Conservation (phyloP, 495 filamentous ascomycete genomes). For the Pseudotulostoma volvatum region DNA sequence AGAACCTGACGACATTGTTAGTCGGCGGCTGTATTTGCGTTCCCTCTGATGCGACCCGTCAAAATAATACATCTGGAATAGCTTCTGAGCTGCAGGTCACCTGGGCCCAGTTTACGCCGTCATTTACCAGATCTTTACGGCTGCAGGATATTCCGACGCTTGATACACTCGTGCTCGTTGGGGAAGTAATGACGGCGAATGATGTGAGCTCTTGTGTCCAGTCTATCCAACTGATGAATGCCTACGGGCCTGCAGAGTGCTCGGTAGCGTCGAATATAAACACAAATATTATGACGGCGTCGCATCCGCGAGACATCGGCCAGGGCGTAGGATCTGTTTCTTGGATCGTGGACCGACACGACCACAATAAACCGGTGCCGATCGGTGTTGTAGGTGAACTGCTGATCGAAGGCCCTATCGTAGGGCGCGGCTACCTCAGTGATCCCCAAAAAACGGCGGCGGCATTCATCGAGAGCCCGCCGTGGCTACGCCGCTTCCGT, state of each 20-base stretch:
- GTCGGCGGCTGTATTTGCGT: not conserved
- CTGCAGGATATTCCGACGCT: slow-evolving; percentile 7
- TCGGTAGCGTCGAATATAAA: not conserved
- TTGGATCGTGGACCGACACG: slow-evolving; percentile 31
- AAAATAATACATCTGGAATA: not conserved
- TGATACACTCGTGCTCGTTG: slow-evolving; percentile 11
- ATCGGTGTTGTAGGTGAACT: slow-evolving; percentile 34
- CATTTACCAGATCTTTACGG: not conserved
- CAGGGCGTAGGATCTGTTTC: slow-evolving; percentile 1
- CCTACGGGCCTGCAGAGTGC: slow-evolving; percentile 11
- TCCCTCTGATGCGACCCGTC: not conserved
- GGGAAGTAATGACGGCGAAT: not conserved
- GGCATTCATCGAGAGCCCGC: slow-evolving; percentile 26
- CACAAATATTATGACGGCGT: slow-evolving; percentile 1
- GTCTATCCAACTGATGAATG: slow-evolving; percentile 2
- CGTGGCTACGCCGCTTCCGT: slow-evolving; percentile 11
- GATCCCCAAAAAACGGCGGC: slow-evolving; percentile 20
- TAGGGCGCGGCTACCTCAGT: slow-evolving; percentile 28
- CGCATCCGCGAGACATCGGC: not conserved
- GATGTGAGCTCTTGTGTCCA: slow-evolving; percentile 4
- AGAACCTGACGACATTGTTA: not conserved
- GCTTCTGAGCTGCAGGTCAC: not conserved
- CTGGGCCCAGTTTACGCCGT: not conserved
- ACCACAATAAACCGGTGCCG: slow-evolving; percentile 25
- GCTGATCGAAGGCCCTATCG: slow-evolving; percentile 30